phyloP scores from a whole-genome alignment of 768 basidiomycete genomes.

The Lactifluus subvellereus region DNA sequence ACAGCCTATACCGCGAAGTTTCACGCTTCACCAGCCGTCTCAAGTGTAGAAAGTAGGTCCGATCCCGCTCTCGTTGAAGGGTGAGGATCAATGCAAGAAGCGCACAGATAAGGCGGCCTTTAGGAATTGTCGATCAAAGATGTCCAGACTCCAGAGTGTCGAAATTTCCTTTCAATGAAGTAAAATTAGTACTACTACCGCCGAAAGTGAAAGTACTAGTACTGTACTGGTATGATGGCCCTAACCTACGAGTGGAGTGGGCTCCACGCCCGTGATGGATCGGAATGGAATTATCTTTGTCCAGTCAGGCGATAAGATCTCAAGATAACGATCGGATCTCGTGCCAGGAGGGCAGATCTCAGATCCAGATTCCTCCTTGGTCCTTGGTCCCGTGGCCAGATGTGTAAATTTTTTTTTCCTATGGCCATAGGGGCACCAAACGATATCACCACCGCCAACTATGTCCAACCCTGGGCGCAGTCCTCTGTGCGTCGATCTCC shows the following conservation, averaged over 20 bases:
- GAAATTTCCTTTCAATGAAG: not conserved
- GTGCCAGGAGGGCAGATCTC: constrained; percentile 1
- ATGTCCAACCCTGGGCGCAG: constrained; percentile 27
- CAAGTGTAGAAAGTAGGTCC: not conserved
- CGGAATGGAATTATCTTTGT: constrained; percentile 6
- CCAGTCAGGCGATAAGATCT: constrained; percentile 3
- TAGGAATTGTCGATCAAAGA: constrained; percentile 14
- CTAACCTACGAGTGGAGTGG: no score
- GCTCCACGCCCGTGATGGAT: not conserved
- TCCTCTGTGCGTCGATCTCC: constrained; percentile 20
- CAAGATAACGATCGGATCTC: constrained; percentile 16
- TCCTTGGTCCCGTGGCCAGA: constrained; percentile 13
- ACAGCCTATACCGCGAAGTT: not conserved
- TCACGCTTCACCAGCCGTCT: not conserved
- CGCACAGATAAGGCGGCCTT: constrained; percentile 4
- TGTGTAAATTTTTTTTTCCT: not conserved
- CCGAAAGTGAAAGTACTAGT: not conserved
- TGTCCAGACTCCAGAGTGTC: not conserved
- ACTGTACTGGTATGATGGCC: not conserved
- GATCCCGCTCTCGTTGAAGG: constrained; percentile 5
- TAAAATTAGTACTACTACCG: not conserved
- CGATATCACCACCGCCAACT: not conserved
- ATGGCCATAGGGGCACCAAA: not conserved
- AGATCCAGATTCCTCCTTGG: constrained; percentile 1
- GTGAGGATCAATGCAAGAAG: constrained; percentile 16